Evolutionary conservation across 2,329 filamentous ascomycete genomes (phyloP).

Genomic region (Colletotrichum euphorbiae): DNA sequence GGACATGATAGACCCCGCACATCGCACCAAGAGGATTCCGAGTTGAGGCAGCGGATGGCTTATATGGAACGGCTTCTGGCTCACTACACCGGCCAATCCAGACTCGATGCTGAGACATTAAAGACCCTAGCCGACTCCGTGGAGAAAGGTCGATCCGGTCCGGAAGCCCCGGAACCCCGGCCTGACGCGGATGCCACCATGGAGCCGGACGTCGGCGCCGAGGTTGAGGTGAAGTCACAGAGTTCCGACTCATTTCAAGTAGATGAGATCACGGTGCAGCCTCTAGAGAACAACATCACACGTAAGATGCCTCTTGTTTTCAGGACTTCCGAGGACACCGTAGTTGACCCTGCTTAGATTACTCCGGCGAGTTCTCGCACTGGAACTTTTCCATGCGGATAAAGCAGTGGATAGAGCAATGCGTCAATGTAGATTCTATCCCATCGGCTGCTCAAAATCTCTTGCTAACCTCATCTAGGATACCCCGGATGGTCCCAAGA

Average conservation of each 20-base stretch:
- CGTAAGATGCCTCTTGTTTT: slow-evolving; percentile 46
- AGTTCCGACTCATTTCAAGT: slow-evolving; percentile 34
- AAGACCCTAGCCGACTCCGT: slow-evolving; percentile 57
- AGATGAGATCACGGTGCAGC: slow-evolving; percentile 52
- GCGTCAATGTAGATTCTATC: slow-evolving; percentile 47
- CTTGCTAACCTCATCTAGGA: slow-evolving; percentile 14
- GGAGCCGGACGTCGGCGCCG: slow-evolving; percentile 23
- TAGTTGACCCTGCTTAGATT: slow-evolving; percentile 50
- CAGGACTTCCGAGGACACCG: not conserved
- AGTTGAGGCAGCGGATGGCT: slow-evolving; percentile 41
- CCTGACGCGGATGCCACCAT: not conserved
- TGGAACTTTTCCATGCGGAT: slow-evolving; percentile 65
- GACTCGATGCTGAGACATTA: slow-evolving; percentile 55
- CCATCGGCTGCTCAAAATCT: not conserved
- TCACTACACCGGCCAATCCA: slow-evolving; percentile 58
- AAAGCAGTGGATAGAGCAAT: slow-evolving; percentile 61
- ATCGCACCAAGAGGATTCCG: slow-evolving; percentile 35
- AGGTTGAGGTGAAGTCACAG: slow-evolving; percentile 28
- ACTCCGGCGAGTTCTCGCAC: slow-evolving; percentile 64
- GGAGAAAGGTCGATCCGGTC: slow-evolving; percentile 46
- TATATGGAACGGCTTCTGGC: slow-evolving; percentile 61
- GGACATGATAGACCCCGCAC: slow-evolving; percentile 18
- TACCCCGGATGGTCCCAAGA: slow-evolving; percentile 39
- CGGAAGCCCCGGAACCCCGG: not conserved
- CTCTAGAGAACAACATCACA: slow-evolving; percentile 54